These are phyloP conservation scores for Rugosomyces carneus DNA, from an alignment of 1,284 basidiomycete species.

Conservation along the genomic window DNA sequence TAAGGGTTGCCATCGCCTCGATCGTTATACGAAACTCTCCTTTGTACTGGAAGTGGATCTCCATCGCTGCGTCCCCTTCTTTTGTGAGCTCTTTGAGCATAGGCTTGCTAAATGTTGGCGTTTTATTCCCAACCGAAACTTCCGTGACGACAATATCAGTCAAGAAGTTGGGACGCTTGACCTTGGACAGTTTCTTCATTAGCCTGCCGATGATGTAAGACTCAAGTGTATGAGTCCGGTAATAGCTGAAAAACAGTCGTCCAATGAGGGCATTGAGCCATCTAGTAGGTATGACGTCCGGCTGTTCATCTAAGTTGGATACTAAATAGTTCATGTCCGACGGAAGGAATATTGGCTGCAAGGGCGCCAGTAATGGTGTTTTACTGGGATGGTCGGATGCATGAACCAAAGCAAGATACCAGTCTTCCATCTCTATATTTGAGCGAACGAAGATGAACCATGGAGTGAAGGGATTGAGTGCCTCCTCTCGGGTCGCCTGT, in stretches of 20 bases:
- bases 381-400: slow-evolving; percentile 57
- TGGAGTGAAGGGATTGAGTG: slow-evolving; percentile 48
- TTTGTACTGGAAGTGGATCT: slow-evolving; percentile 78
- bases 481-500: slow-evolving; percentile 44
- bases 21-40: slow-evolving; percentile 88
- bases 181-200: slow-evolving; percentile 90
- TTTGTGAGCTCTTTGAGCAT: slow-evolving; percentile 95
- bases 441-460: slow-evolving; percentile 89
- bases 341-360: slow-evolving; percentile 63
- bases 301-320: slow-evolving; percentile 81
- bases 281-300: slow-evolving; percentile 92
- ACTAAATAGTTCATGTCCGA: slow-evolving; percentile 84
- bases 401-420: slow-evolving; percentile 88
- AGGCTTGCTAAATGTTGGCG: slow-evolving; percentile 86
- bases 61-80: slow-evolving; percentile 88
- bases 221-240: slow-evolving; percentile 79
- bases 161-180: slow-evolving; percentile 85
- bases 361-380: slow-evolving; percentile 48
- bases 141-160: slow-evolving; percentile 83
- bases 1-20: slow-evolving; percentile 83
- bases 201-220: slow-evolving; percentile 81
- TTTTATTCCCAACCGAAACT: slow-evolving; percentile 81
- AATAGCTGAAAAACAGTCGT: slow-evolving; percentile 88
- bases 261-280: slow-evolving; percentile 96
- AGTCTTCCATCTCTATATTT: slow-evolving; percentile 89